A percentile compares a stretch with the other conserved stretches of the same genome.
Conservation (phyloP, 2,329 filamentous ascomycete species). For the Fusarium musae region DNA sequence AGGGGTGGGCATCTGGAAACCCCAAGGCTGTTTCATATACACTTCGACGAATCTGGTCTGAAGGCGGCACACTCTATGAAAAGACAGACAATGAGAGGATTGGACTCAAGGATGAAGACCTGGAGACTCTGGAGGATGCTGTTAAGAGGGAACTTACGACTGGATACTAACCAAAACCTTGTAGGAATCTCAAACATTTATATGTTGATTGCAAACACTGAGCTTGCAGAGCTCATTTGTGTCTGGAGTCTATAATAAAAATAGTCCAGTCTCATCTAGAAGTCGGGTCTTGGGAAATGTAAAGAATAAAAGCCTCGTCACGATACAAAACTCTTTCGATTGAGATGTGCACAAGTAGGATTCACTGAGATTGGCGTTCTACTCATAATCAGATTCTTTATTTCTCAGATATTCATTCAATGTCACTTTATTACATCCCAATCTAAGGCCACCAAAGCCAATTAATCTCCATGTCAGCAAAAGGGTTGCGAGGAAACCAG, state of each 20-base stretch:
- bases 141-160: constrained; percentile 35
- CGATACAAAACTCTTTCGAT: neutral
- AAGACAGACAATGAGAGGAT: constrained; percentile 73
- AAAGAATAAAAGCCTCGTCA: neutral
- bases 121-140: constrained; percentile 60
- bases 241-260: neutral
- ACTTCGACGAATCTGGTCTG: constrained; percentile 76
- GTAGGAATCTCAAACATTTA: too few relatives aligned
- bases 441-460: neutral
- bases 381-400: too few relatives aligned
- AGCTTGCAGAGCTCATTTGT: fast-evolving
- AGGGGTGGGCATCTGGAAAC: constrained; percentile 65
- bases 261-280: neutral
- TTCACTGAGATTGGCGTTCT: neutral
- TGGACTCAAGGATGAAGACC: constrained; percentile 58
- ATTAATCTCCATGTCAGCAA: constrained; percentile 2
- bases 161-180: constrained; percentile 4
- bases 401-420: too few relatives aligned
- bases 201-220: fast-evolving
- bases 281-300: neutral
- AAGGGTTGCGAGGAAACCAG: constrained; percentile 25
- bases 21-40: constrained; percentile 67
- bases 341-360: neutral
- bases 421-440: neutral
- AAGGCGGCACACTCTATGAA: constrained; percentile 77